A percentile compares a stretch with the other conserved stretches of the same genome.
Evolutionary conservation across 108 stramenopile genomes (phyloP).

Genomic region (Nitzschia sp.): DNA sequence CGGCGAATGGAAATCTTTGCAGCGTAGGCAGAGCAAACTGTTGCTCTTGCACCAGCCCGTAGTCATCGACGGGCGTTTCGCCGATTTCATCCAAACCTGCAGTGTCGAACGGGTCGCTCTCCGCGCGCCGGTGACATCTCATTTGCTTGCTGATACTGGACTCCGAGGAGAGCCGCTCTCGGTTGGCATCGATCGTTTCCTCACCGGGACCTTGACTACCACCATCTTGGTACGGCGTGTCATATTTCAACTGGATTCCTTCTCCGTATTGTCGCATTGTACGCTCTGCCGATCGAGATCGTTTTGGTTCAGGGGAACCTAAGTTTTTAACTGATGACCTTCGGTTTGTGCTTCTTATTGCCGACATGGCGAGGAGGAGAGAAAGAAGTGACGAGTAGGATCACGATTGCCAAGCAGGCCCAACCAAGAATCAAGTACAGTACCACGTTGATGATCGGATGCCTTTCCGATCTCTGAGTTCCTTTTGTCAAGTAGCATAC

Average conservation of each 20-base stretch:
- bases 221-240: constrained; percentile 6
- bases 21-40: constrained; percentile 36
- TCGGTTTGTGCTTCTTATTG: constrained; percentile 11
- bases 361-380: constrained; percentile 9
- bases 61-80: background rate
- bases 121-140: constrained; percentile 29
- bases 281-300: constrained; percentile 38
- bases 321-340: constrained; percentile 6
- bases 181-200: background rate
- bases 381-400: too few relatives aligned
- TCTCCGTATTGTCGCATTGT: background rate
- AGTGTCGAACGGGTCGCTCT: constrained; percentile 49
- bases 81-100: constrained; percentile 24
- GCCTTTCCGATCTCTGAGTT: background rate
- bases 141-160: constrained; percentile 17
- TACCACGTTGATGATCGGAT: background rate
- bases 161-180: constrained; percentile 3
- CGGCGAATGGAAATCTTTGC: constrained; percentile 43
- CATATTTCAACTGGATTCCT: background rate
- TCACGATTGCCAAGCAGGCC: too few relatives aligned
- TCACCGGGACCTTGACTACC: background rate
- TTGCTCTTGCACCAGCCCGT: constrained; percentile 6
- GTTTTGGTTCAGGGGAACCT: constrained; percentile 21
- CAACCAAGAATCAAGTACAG: background rate
- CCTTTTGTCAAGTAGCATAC: background rate